Base-by-base conservation (phyloP, 176 grass and related monocot genomes). In the Dendrocalamus sinicus region DNA sequence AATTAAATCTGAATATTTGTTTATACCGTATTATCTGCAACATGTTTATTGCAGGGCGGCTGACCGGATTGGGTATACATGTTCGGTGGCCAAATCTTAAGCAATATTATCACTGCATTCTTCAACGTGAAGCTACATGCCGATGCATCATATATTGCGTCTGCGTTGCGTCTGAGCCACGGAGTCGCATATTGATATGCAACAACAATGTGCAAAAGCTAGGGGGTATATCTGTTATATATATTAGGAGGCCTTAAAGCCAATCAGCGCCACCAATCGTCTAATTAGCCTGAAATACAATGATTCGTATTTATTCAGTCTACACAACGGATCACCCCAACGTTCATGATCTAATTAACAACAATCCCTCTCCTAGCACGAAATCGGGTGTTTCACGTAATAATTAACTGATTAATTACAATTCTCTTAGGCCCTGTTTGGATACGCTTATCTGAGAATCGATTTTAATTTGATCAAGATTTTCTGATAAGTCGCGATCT, bases 11-110 rank as follows among this genome's bases (percentile, higher is more conserved):
- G 32, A 35, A 35, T 35, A 35, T 35, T 35, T 35, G 0, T 0
- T 35, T 35, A 35, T 35, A 35, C 32, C 32, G 32, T 35, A 35
- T 35, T 35, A 35, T 35, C 32, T 35, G 4, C 32, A 4, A 35
- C 32, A 35, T 35, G 32, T 35, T 35, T 35, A 35, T 35, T 35
- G 32, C 26, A 8, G 16, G 39, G 17, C 53, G 75, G 75, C 57
- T 66, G 66, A 64, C 84, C 13, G 39, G 75, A 79, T 89, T 64
- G 35, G 75, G 69, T 81, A 80, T 81, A 69, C 69, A 81, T 76
- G 83, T 81, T 89, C 45, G 88, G 88, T 85, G 77, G 71, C 62
- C 50, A 68, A 89, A 70, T 20, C 65, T 75, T 88, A 62, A 85
- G 40, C 37, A 84, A 72, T 68, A 62, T 85, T 85, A 70, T 85